A percentile compares a stretch with the other conserved stretches of the same genome.
Conservation (phyloP, 805 yeast genomes). For the Pichia cabralensis region DNA sequence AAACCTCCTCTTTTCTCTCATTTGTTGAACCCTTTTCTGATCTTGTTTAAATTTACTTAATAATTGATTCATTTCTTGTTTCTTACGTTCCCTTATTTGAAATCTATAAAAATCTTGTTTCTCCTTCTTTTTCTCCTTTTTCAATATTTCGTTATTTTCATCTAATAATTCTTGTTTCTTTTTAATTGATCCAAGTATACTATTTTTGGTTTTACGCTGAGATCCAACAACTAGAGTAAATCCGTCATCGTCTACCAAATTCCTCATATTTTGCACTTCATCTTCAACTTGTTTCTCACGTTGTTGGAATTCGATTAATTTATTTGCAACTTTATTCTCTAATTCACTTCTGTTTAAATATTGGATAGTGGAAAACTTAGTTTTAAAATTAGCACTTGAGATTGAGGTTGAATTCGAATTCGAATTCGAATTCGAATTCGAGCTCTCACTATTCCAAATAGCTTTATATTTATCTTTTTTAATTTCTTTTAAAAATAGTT, state of each 20-base stretch:
- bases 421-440: too few species aligned
- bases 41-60: constrained; percentile 79
- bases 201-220: constrained; percentile 72
- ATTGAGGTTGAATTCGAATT: too few species aligned
- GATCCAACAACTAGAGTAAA: constrained; percentile 85
- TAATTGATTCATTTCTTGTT: constrained; percentile 83
- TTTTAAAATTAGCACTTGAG: too few species aligned
- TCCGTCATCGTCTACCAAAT: constrained; percentile 84
- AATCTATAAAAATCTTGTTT: constrained; percentile 90
- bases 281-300: constrained; percentile 57
- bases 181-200: constrained; percentile 45
- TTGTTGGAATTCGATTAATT: constrained; percentile 57
- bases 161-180: constrained; percentile 19
- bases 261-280: constrained; percentile 42
- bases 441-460: too few species aligned
- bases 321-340: constrained; percentile 45
- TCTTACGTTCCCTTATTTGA: constrained; percentile 90
- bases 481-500: constrained; percentile 42
- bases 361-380: too few species aligned
- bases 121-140: constrained; percentile 59
- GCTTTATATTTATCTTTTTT: too few species aligned
- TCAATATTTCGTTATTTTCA: constrained; percentile 28
- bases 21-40: constrained; percentile 69
- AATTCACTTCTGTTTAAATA: constrained; percentile 24
- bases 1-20: constrained; percentile 76